Base-by-base conservation (phyloP, 1,284 basidiomycete species). In the Microstroma glucosiphilum region DNA sequence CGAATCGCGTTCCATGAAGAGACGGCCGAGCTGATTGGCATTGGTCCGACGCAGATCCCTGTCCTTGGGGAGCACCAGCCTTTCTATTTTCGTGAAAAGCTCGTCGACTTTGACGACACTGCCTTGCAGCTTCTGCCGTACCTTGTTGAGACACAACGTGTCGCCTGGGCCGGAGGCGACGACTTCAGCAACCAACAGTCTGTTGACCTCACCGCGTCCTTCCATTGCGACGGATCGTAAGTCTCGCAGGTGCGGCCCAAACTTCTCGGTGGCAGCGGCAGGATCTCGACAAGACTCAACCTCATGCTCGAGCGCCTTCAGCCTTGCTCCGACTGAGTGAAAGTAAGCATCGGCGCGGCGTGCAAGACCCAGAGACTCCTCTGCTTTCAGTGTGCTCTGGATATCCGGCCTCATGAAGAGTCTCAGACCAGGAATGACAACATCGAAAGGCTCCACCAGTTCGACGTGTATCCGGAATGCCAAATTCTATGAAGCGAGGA, bases 51-150 rank as follows among this genome's bases (percentile, higher is more conserved):
- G 78, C 26, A 78, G 69, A 60, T 80, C 81, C 51, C 78, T 76
- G 51, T 79, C 80, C 23, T 73, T 69, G 0, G 88, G 62, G 86
- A 81, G 70, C 60, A 64, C 67, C 40, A 73, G 71, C 58, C 73
- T 72, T 30, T 63, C 61, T 6, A 58, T 17, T 11, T 6, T 17
- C 62, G 80, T 82, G 73, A 76, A 83, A 66, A 83, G 73, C 48
- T 78, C 88, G 76, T 96, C 92, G 91, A 93, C 97, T 49, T 89
- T 89, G n/a, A 96, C 91, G 58, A 96, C 92, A 79, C 89, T 90
- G 75, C 96, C 91, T 80, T 96, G 93, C 49, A 93, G 84, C 62
- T 87, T 87, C 2, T 90, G 87, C 56, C 92, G 86, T 7, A 94
- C 90, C 63, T 87, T 86, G 70, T 94, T 97, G 63, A 97, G 83